Evolutionary conservation across 768 basidiomycete genomes (phyloP), one percentile per base, ranked within the genome.

Genomic region (Suillus brevipes): DNA sequence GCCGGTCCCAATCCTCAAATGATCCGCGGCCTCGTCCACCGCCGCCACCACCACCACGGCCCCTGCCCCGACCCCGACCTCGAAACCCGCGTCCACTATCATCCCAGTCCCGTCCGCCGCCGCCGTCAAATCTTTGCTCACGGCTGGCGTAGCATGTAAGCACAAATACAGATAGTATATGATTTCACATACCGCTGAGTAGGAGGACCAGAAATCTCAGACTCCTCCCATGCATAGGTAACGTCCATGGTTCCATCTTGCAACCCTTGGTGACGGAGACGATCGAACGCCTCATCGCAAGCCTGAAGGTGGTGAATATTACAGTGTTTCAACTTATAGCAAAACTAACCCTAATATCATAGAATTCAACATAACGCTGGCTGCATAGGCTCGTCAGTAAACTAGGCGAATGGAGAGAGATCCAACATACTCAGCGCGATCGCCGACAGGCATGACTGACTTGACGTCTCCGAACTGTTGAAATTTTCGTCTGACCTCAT

Each of bases 391-490:
- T 52, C 23, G 45, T 67, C n/a, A 71, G 65, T 34, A 61, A 64
- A 20, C 59, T 23, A 62, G 31, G 43, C 16, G 13, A 60, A 25
- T 6, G 31, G 14, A 53, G 4, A n/a, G 14, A 53, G 1, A 36
- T 18, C 4, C 56, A 58, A 74, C 82, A 62, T 70, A 87, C 90
- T 92, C 89, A 49, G 78, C 75, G 47, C 88, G 87, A 62, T 88
- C 87, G 62, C 82, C 85, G 1, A 87, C 84, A 3, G 88, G 82
- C 67, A 83, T 85, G 18, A 98, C 84, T 6, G 84, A 79, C 76
- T 97, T 97, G 63, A 99, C 88, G 70, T 97, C 94, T 16, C 97
- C 97, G 69, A 91, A 95, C 61, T 90, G 87, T 70, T 93, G 89
- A 73, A 97, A 94, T 75, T 91, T 89, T 60, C 90, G 85, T 4